Conservation (phyloP, 176 grass and related monocot species). For the Otatea glauca region DNA sequence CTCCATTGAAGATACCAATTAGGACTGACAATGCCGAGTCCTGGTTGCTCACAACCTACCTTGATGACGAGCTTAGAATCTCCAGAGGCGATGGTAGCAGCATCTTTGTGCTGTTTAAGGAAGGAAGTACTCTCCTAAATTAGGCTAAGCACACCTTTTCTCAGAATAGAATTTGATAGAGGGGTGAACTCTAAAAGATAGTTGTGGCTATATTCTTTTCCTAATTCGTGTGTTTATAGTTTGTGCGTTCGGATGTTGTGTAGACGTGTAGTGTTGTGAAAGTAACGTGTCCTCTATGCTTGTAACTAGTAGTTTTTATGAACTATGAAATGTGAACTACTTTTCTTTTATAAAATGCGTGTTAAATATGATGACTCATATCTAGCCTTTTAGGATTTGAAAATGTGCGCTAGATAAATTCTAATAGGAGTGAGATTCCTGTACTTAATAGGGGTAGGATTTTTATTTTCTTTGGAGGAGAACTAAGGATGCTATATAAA, state of each 20-base stretch:
- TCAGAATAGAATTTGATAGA: not conserved
- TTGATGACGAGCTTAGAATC: conserved; percentile 84
- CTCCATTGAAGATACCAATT: conserved; percentile 82
- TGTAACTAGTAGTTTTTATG: too few species aligned
- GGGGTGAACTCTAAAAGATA: not conserved
- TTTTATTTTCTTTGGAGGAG: too few species aligned
- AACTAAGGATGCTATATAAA: too few species aligned
- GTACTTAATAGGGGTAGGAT: too few species aligned
- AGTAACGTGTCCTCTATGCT: not conserved
- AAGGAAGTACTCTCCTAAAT: conserved; percentile 61
- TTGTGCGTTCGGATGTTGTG: not conserved
- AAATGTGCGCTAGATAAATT: too few species aligned
- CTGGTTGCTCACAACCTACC: conserved; percentile 95
- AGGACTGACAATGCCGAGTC: conserved; percentile 59
- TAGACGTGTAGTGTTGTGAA: not conserved
- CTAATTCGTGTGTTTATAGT: conserved; percentile 5
- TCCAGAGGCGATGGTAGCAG: conserved; percentile 72
- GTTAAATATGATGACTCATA: too few species aligned
- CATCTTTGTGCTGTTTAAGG: conserved; percentile 83
- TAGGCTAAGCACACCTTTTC: conserved; percentile 15
- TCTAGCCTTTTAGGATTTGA: too few species aligned
- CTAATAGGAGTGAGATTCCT: too few species aligned
- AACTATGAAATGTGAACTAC: too few species aligned
- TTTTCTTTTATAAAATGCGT: too few species aligned
- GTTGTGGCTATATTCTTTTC: not conserved